Evolutionary conservation across 1,284 basidiomycete genomes (phyloP), one percentile per base, ranked within the genome.

Genomic region (Tilletia caries): DNA sequence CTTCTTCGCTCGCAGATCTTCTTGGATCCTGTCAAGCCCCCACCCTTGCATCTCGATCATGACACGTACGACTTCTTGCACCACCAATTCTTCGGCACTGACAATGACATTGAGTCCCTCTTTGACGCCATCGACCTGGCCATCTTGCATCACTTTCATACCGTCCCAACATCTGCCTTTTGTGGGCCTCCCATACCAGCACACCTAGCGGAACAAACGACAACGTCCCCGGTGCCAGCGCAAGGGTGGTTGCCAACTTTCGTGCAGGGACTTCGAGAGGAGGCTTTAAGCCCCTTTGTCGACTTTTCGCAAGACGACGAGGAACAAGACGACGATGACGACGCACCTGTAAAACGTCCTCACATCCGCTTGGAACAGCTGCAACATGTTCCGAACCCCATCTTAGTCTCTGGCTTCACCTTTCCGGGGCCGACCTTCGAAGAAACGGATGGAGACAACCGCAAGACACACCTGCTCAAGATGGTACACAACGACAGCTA

Each of bases 1-100:
- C 48, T n/a, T 50, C 48, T 50, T n/a, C 20, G 20, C 48, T 41
- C 48, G 27, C 23, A 60, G 54, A 27, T 60, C 54, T 60, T 60
- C 54, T 27, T 60, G 13, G 27, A 60, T 27, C 23, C 54, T 4
- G 20, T 29, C 54, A 18, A 32, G 15, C 54, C 54, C 12, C 54
- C 54, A 12, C 54, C 54, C 25, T 10, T 60, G 8, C 4, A 60
- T 33, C 54, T 60, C 27, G 29, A 60, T 25, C 29, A 18, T 15
- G 13, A 10, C 23, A 60, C 54, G 54, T 60, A 60, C 32, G 32
- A 27, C 29, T 25, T 32, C 27, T 27, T 60, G 29, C 54, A 60
- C 32, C 8, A 12, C 25, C 23, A 33, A 60, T 60, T 60, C 54
- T 33, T 29, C 54, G 29, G 29, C 8, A 20, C 10, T 25, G 15